Percentiles rank a stretch among this genome's conserved stretches.
phyloP scores from a whole-genome alignment of 805 yeast species.

The Hemisphaericaspora nanyangensis region DNA sequence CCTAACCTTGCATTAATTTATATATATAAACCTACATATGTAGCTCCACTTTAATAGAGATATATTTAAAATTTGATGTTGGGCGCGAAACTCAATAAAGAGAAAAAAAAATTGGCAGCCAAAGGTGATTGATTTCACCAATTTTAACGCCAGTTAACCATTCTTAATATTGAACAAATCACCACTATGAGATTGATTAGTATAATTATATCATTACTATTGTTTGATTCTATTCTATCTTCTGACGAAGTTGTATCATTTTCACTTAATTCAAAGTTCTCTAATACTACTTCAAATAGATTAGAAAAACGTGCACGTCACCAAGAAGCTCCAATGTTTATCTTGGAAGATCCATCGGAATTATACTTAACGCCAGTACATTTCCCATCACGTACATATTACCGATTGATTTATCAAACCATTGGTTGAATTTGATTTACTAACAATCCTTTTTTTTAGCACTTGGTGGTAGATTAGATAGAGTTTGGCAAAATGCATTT shows the following conservation, averaged over 20 bases:
- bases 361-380: slow-evolving; percentile 26
- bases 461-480: slow-evolving; percentile 45
- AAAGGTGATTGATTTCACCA: too few species aligned
- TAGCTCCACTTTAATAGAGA: too few species aligned
- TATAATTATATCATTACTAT: too few species aligned
- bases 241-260: slow-evolving; percentile 4
- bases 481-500: slow-evolving; percentile 56
- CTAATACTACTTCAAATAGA: slow-evolving; percentile 1
- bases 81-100: too few species aligned
- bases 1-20: too few species aligned
- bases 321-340: slow-evolving; percentile 28
- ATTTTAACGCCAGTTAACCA: too few species aligned
- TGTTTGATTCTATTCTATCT: background rate
- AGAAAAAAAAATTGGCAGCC: background rate
- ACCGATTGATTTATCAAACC: background rate
- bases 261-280: slow-evolving; percentile 6
- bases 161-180: too few species aligned
- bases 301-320: slow-evolving; percentile 24
- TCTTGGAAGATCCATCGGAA: slow-evolving; percentile 23
- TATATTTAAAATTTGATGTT: too few species aligned
- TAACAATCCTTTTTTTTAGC: slow-evolving; percentile 17
- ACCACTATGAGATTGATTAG: background rate
- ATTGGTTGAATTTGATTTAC: slow-evolving; percentile 1
- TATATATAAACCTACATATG: too few species aligned
- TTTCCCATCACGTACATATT: slow-evolving; percentile 36